Evolutionary conservation across 208 protist genomes (phyloP), one percentile per base, ranked within the genome.

Genomic region (Leishmania major): DNA sequence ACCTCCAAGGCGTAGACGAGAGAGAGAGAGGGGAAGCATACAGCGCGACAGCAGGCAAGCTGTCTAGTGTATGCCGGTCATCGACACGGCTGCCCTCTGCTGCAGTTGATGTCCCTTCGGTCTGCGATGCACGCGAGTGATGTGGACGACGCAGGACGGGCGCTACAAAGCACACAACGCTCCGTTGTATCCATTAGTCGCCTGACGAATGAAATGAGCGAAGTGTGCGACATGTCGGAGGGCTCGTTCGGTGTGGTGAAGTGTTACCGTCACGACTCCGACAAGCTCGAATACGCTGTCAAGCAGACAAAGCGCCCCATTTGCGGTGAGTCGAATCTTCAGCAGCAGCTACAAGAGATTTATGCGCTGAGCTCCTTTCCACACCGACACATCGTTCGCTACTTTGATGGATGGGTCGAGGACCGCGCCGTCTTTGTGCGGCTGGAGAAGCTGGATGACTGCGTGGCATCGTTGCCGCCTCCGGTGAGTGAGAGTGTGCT

Each of bases 331-430:
- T 85, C 84, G 3, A 93, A 98, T 64, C 83, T 95, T 37, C 92
- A 98, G 80, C 93, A 92, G 70, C 85, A 89, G 17, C 82, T 98
- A 75, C 93, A 96, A 74, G 95, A 98, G 79, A 87, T 94, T 31
- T 96, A 95, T 77, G 90, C 90, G 0, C 88, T 97, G 10, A 94
- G 90, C 77, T 88, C 90, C 13, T 92, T 91, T 84, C 86, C 84
- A 49, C 93, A 93, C 78, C 90, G 87, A 0, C 87, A 96, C 80
- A 92, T 98, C 66, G 83, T 98, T 43, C 87, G 91, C 45, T 98
- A 98, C 85, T 95, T 91, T 78, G 89, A 96, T 73, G 89, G 81
- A 45, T 98, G 96, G 96, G 86, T 97, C 25, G 96, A 98, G 83
- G 92, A 95, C 45, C 88, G 88, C 55, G 79, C 88, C 10, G 87